Evolutionary conservation across 352 stramenopile genomes (phyloP), one percentile per base, ranked within the genome.

Genomic region (Salisapilia sapeloensis): DNA sequence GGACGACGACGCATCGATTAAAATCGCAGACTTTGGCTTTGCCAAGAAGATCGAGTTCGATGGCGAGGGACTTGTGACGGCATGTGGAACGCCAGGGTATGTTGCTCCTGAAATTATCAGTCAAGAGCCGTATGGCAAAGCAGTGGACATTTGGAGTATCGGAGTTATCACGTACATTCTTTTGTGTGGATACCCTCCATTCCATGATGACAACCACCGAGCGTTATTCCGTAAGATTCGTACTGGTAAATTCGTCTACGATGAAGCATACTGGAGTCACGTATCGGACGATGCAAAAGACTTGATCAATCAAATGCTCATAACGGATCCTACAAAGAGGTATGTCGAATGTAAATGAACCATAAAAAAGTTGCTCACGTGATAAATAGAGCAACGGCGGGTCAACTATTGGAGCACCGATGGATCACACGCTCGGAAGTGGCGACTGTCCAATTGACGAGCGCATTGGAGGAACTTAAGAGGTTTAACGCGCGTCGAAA

Each of bases 181-280:
- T 33, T 42, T 92, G 22, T 89, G 69, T 30, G 77, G 77, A 7
- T 90, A 91, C 50, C 70, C 76, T 6, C 77, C 77, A 18, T 92
- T 92, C 53, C 70, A 95, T 50, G 64, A 95, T 47, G 72, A 96
- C 49, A 96, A 96, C 56, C 85, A 96, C 53, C 76, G 80, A 17
- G 71, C 80, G 27, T 71, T 96, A 12, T 97, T 96, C 53, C 79
- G 83, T 35, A 96, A 94, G 48, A 97, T 97, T 50, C 91, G 93
- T 50, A 79, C 70, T 33, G 89, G 84, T 33, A 80, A 92, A 40
- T 97, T 93, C 53, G 60, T 96, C 60, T 97, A 96, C 40, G 85
- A 97, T 42, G 79, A 82, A n/a, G 85, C 94, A 12, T 96, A 96
- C 56, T 97, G 89, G 89, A 74, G 87, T 48, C 64, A 92, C 42